Base-by-base conservation (phyloP, 2,329 filamentous ascomycete species). In the Cercospora berteroae region DNA sequence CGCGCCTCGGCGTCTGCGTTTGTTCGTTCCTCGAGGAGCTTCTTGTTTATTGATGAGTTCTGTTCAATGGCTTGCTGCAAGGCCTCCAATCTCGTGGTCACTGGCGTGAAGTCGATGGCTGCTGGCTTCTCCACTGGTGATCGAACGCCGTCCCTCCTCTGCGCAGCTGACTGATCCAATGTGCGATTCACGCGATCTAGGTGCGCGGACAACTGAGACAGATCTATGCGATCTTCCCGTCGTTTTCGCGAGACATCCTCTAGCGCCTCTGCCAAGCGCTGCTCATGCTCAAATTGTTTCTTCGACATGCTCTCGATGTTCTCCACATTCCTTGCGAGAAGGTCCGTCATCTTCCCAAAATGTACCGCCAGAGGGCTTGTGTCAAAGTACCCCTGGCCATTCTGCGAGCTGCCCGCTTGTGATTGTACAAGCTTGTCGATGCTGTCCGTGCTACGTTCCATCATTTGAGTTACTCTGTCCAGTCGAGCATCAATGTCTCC, bases 171-270 rank as follows among this genome's bases (percentile, higher is more conserved):
- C 39, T 68, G 61, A 50, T 74, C 74, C 70, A 75, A 69, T 29
- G 74, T 68, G 10, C 64, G 39, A 48, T 76, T 73, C 27, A 76
- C 73, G 16, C 74, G 72, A 61, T 74, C 73, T 10, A 76, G 68
- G 63, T 76, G 73, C 18, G 71, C 66, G 31, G 70, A 70, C 7
- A 76, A 64, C 50, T 73, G 72, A 9, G 67, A 65, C 71, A 76
- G 65, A 44, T 75, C 71, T 5, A 71, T 63, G 7, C 67, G 63
- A 20, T 74, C 69, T 10, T 68, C 62, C 16, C 67, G 65, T 25
- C 69, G 63, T 33, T 61, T 63, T n/a, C 55, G 52, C 5, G 63
- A 60, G 5, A 70, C 42, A 2, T 68, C 65, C 52, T 72, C 67
- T 58, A 75, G 63, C 27, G 69, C 66, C 23, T 66, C 57, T 4